These are phyloP conservation scores for Isochrysis galbana DNA, from an alignment of 78 protist species.

Conservation along the genomic window DNA sequence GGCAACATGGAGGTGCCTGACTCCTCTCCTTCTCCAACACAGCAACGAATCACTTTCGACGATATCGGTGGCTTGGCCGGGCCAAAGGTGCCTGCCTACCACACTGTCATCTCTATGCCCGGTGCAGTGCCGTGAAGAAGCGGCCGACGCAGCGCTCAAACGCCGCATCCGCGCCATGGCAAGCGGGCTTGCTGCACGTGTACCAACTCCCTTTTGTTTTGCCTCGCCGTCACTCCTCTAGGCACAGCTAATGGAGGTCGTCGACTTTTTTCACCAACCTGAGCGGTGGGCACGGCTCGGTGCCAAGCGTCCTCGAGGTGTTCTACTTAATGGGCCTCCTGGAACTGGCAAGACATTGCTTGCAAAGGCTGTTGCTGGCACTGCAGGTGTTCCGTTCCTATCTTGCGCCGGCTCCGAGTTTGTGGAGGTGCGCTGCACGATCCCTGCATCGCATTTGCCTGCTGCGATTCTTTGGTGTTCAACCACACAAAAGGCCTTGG, in stretches of 20 bases:
- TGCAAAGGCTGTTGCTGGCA: slow-evolving; percentile 74
- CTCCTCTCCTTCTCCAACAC: background rate
- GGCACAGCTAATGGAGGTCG: background rate
- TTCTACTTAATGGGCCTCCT: slow-evolving; percentile 52
- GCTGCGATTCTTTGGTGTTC: too few species aligned
- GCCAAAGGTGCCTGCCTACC: too few species aligned
- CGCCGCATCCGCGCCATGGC: too few species aligned
- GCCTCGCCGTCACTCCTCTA: too few species aligned
- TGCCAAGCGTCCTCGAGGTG: slow-evolving; percentile 4
- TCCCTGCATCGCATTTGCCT: too few species aligned
- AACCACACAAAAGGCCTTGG: too few species aligned
- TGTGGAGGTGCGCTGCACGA: background rate
- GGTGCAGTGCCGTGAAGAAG: too few species aligned
- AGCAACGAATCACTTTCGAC: background rate
- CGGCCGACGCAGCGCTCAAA: too few species aligned
- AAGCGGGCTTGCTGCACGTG: too few species aligned
- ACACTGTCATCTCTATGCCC: too few species aligned
- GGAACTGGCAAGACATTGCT: slow-evolving; percentile 95
- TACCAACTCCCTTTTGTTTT: too few species aligned
- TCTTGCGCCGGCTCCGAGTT: slow-evolving; percentile 17
- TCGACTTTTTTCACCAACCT: background rate
- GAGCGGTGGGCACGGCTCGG: background rate
- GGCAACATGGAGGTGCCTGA: background rate
- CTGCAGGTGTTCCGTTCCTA: background rate
- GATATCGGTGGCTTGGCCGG: background rate